Evolutionary conservation across 2,329 filamentous ascomycete genomes (phyloP).

Genomic region (Talaromyces amestolkiae): DNA sequence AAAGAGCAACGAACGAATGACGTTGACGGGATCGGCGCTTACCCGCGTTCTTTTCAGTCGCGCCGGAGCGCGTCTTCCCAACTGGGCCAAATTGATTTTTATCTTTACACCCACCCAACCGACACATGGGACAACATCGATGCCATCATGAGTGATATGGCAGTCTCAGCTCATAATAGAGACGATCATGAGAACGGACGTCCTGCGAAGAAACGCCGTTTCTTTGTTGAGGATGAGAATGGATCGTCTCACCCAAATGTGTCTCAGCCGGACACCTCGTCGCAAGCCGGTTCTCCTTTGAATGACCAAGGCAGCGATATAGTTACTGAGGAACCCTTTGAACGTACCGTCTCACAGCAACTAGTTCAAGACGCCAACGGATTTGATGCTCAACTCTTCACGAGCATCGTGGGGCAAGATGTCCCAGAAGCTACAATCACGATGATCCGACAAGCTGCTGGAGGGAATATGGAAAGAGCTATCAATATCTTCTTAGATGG

Average conservation of each 20-base stretch:
- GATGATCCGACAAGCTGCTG: slow-evolving; percentile 50
- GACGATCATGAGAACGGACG: slow-evolving; percentile 42
- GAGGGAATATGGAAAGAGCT: slow-evolving; percentile 57
- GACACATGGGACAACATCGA: background rate
- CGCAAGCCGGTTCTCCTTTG: background rate
- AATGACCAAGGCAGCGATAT: background rate
- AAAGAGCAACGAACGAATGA: slow-evolving; percentile 22
- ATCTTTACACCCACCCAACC: background rate
- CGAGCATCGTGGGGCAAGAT: slow-evolving; percentile 56
- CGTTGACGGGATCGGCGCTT: slow-evolving; percentile 27
- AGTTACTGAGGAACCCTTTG: background rate
- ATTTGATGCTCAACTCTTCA: slow-evolving; percentile 57
- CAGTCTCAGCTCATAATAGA: slow-evolving; percentile 28
- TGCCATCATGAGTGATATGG: slow-evolving; percentile 35
- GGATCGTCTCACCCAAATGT: slow-evolving; percentile 22
- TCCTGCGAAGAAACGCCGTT: slow-evolving; percentile 61
- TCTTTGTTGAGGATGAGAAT: slow-evolving; percentile 55
- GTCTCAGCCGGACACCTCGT: background rate
- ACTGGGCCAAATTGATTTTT: slow-evolving; percentile 16
- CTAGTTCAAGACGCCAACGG: slow-evolving; percentile 25
- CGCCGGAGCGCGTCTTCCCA: slow-evolving; percentile 35
- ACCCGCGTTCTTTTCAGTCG: slow-evolving; percentile 24
- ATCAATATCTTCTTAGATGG: slow-evolving; percentile 66
- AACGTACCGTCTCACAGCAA: background rate
- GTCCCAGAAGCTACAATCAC: slow-evolving; percentile 46